Evolutionary conservation across 1,284 basidiomycete species (phyloP).

Genomic region (Puccinia horiana): DNA sequence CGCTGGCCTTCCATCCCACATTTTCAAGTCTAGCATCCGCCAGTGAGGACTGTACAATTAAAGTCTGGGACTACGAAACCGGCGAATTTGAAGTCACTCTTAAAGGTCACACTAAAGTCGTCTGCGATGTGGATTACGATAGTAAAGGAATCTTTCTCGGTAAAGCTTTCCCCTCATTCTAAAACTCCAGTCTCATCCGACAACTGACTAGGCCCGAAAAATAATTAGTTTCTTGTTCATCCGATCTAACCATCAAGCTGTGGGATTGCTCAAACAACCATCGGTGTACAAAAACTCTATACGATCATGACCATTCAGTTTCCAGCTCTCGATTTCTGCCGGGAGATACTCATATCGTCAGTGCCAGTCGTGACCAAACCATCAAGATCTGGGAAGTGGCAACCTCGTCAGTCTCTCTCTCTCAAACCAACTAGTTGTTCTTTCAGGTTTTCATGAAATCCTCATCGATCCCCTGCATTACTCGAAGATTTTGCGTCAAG

Average conservation of each 20-base stretch:
- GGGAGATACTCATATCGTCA: constrained; percentile 77
- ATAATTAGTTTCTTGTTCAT: constrained; percentile 77
- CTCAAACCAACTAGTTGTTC: not conserved
- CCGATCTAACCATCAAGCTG: constrained; percentile 83
- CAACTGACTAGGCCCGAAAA: not conserved
- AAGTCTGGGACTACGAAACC: constrained; percentile 94
- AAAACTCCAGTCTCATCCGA: not conserved
- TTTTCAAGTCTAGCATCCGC: constrained; percentile 81
- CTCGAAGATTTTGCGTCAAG: constrained; percentile 62
- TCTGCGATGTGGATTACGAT: constrained; percentile 84
- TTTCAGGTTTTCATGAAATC: not conserved
- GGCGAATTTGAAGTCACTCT: constrained; percentile 87
- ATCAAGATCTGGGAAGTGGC: constrained; percentile 83
- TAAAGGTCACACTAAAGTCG: constrained; percentile 86
- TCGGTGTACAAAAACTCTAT: constrained; percentile 80
- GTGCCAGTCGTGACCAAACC: constrained; percentile 80
- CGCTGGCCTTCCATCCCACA: constrained; percentile 80
- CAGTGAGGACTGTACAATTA: constrained; percentile 82
- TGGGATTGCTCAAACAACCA: constrained; percentile 88
- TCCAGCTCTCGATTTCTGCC: constrained; percentile 81
- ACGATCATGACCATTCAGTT: constrained; percentile 87
- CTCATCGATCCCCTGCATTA: not conserved
- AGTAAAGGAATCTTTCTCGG: constrained; percentile 77
- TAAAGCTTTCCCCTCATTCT: constrained; percentile 55
- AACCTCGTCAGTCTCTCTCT: constrained; percentile 68